phyloP scores from a whole-genome alignment of 345 rosid genomes.

The Excoecaria cochinchinensis region DNA sequence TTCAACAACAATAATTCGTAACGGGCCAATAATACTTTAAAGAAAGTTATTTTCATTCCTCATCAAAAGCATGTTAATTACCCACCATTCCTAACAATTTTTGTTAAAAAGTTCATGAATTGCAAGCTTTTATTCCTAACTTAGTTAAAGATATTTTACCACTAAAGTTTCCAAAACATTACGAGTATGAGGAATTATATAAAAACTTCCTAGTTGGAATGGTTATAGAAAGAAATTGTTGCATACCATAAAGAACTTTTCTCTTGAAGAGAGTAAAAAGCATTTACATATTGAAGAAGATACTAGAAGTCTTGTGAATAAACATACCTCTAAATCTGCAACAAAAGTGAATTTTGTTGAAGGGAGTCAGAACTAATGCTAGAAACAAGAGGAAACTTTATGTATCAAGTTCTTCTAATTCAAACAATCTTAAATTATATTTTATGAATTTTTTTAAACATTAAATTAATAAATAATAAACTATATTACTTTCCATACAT shows the following conservation, averaged over 20 bases:
- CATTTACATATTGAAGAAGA: slow-evolving; percentile 8
- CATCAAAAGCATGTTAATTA: no score
- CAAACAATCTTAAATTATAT: no score
- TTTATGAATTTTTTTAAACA: no score
- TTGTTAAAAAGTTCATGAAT: not conserved
- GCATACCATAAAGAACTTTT: not conserved
- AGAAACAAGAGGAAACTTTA: not conserved
- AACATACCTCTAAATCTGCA: not conserved
- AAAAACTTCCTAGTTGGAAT: slow-evolving; percentile 3
- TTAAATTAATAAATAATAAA: no score
- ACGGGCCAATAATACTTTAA: no score
- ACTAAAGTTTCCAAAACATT: not conserved
- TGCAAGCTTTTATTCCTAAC: not conserved
- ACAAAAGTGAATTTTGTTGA: not conserved
- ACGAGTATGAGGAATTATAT: not conserved
- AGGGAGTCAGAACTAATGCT: not conserved
- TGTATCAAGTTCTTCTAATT: not conserved
- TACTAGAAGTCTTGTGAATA: not conserved
- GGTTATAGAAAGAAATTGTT: slow-evolving; percentile 2
- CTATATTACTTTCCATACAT: no score
- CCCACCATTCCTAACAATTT: no score
- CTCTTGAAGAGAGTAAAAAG: not conserved
- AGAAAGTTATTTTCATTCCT: no score
- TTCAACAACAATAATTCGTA: no score
- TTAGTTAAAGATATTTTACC: not conserved